Percentiles rank a stretch among this genome's conserved stretches.
These are phyloP conservation scores for Grosmannia penicillata DNA, from an alignment of 2,329 filamentous ascomycete genomes.

Conservation along the genomic window DNA sequence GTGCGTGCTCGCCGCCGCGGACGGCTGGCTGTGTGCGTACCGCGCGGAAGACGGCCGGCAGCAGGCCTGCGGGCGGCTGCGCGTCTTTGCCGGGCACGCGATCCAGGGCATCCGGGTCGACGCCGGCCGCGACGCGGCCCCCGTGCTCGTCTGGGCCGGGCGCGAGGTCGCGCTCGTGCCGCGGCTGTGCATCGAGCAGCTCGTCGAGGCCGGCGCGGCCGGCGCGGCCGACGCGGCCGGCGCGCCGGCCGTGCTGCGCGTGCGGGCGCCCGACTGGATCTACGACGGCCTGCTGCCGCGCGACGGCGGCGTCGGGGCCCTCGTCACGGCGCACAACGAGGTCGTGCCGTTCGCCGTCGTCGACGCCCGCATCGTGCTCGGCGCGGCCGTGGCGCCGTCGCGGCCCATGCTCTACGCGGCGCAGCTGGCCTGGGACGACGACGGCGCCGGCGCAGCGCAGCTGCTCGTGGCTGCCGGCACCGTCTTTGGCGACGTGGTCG, in stretches of 20 bases:
- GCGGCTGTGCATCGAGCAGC: constrained; percentile 16
- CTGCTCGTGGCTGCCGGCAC: constrained; percentile 40
- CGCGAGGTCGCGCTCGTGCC: constrained; percentile 34
- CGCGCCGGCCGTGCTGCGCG: constrained; percentile 18
- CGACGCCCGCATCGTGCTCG: constrained; percentile 22
- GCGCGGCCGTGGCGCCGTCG: constrained; percentile 43
- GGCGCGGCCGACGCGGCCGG: constrained; percentile 1
- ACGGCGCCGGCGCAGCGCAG: neutral
- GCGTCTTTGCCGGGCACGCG: constrained; percentile 51
- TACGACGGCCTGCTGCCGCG: constrained; percentile 47
- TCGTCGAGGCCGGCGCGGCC: constrained; percentile 15
- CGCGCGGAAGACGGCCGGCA: neutral
- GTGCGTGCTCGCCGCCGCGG: constrained; percentile 39
- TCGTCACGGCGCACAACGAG: constrained; percentile 82
- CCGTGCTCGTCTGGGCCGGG: constrained; percentile 57
- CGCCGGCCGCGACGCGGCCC: constrained; percentile 6
- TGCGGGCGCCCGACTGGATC: constrained; percentile 58
- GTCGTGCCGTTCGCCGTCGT: constrained; percentile 36
- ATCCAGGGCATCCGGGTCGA: constrained; percentile 39
- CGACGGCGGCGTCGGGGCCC: constrained; percentile 27
- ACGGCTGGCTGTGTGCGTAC: constrained; percentile 41
- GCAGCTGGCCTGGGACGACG: constrained; percentile 44
- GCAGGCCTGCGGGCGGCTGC: constrained; percentile 21
- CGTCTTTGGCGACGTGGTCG: constrained; percentile 83
- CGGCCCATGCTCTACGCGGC: constrained; percentile 82